phyloP scores from a whole-genome alignment of 1,284 basidiomycete genomes.

The Tilletia indica region DNA sequence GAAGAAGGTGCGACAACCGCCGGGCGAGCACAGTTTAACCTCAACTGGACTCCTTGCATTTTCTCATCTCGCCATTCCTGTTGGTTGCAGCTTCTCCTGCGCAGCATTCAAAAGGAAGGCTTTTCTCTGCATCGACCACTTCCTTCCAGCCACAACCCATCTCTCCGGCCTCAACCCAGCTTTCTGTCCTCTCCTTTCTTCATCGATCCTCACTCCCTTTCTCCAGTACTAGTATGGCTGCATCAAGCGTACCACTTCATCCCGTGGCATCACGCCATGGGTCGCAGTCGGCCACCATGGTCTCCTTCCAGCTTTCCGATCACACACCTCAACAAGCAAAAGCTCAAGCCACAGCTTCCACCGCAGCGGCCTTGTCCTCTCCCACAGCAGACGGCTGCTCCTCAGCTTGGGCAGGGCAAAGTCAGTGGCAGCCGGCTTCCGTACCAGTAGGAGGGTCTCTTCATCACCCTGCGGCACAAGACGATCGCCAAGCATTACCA shows the following conservation, averaged over 20 bases:
- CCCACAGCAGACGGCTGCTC: no score
- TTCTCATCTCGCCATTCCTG: no score
- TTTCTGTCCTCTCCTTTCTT: not conserved
- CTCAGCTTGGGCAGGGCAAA: no score
- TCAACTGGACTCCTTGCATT: no score
- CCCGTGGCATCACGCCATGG: conserved; percentile 44
- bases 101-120: no score
- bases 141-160: not conserved
- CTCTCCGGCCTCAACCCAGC: not conserved
- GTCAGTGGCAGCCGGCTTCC: no score
- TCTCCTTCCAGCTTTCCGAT: conserved; percentile 31
- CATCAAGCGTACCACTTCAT: conserved; percentile 40
- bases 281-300: conserved; percentile 33
- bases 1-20: no score
- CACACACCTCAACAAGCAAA: conserved; percentile 3
- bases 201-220: not conserved
- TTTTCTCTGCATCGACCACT: not conserved
- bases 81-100: no score
- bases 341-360: not conserved
- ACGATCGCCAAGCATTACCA: no score
- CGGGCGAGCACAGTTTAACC: no score
- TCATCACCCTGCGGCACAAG: no score
- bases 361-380: not conserved
- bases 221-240: conserved; percentile 22
- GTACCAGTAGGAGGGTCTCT: no score